Percentiles rank a stretch among this genome's conserved stretches.
These are phyloP conservation scores for Lantana camara DNA, from an alignment of 257 asterid species.

Conservation along the genomic window DNA sequence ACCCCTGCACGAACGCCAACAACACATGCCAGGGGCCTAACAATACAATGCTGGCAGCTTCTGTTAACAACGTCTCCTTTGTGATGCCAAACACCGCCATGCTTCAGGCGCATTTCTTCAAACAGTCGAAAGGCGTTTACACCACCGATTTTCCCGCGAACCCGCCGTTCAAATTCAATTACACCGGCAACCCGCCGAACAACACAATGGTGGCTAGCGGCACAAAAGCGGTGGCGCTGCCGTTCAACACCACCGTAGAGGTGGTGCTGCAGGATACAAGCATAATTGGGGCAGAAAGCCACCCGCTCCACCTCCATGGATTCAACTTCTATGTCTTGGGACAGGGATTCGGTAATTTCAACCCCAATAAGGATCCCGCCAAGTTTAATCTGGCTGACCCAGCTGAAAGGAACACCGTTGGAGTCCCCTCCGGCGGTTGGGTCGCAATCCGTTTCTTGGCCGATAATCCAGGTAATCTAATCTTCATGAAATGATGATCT, in stretches of 20 bases:
- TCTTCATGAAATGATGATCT: background rate
- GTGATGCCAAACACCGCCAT: conserved; percentile 55
- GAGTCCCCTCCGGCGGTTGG: conserved; percentile 75
- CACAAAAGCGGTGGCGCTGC: conserved; percentile 51
- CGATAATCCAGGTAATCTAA: conserved; percentile 64
- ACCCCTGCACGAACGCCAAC: conserved; percentile 40
- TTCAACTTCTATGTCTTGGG: conserved; percentile 66
- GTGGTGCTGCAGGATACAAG: conserved; percentile 69
- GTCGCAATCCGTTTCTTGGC: conserved; percentile 64
- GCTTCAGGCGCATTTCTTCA: conserved; percentile 62
- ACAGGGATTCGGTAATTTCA: conserved; percentile 59
- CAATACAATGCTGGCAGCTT: conserved; percentile 50
- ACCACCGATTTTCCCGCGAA: conserved; percentile 61
- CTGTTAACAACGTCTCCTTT: conserved; percentile 60
- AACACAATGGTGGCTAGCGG: conserved; percentile 44
- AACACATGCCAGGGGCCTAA: conserved; percentile 65
- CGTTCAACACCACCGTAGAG: conserved; percentile 52
- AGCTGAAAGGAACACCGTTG: conserved; percentile 61
- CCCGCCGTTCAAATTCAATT: conserved; percentile 56
- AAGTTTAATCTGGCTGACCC: conserved; percentile 64
- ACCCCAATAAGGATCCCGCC: conserved; percentile 51
- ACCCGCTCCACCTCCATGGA: conserved; percentile 74
- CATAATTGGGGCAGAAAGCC: conserved; percentile 58
- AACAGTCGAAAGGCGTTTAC: conserved; percentile 55
- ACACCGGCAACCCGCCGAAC: conserved; percentile 57